phyloP scores from a whole-genome alignment of 2,329 filamentous ascomycete species.

The Botryotinia narcissicola region DNA sequence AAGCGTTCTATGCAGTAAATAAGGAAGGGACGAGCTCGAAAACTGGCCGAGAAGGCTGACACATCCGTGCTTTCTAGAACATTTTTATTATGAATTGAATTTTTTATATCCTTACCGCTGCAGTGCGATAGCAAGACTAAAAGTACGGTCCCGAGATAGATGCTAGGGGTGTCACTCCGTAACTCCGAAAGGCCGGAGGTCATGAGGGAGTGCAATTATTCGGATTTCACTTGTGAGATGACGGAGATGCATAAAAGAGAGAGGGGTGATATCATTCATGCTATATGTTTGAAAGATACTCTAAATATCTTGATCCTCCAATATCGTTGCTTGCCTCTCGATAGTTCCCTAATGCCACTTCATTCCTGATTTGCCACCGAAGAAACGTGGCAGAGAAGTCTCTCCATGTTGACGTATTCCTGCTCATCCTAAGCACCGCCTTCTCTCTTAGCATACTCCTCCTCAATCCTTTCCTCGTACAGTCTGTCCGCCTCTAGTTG shows the following conservation, averaged over 20 bases:
- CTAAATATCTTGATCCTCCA: background rate
- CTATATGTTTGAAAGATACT: background rate
- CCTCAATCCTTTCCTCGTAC: conserved; percentile 27
- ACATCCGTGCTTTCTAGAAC: conserved; percentile 1
- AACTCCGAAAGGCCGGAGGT: background rate
- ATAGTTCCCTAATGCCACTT: background rate
- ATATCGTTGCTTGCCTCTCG: background rate
- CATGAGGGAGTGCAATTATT: background rate
- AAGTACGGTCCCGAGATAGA: background rate
- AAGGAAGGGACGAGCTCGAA: background rate
- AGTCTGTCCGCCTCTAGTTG: conserved; percentile 23
- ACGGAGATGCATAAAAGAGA: background rate
- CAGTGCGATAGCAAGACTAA: background rate
- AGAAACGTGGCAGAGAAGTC: background rate
- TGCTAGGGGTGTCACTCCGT: background rate
- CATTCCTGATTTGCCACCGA: background rate
- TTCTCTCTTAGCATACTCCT: conserved; percentile 28
- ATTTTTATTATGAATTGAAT: background rate
- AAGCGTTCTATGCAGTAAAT: background rate
- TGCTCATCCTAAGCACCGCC: conserved; percentile 34
- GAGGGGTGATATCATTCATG: conserved; percentile 1
- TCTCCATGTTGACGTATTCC: background rate
- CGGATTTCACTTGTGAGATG: background rate
- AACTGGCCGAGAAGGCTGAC: background rate
- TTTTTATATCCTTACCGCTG: background rate